A percentile compares a stretch with the other conserved stretches of the same genome.
These are phyloP conservation scores for Mycena latifolia DNA, from an alignment of 768 basidiomycete genomes.

Conservation along the genomic window DNA sequence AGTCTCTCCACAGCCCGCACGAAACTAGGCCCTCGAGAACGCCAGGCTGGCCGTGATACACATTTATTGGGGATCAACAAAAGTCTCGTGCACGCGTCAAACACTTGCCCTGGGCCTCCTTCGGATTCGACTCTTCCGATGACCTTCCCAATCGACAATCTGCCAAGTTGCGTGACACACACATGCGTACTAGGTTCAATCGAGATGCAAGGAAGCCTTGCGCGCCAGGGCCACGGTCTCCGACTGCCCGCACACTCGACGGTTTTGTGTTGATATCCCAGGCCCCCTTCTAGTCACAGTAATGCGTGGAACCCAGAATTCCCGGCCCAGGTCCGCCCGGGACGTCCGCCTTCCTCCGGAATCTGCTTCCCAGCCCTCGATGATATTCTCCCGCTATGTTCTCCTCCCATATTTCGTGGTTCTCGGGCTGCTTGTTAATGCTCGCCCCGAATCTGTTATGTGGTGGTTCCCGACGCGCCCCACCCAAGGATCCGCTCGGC, in stretches of 20 bases:
- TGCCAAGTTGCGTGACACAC: neutral
- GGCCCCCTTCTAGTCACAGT: neutral
- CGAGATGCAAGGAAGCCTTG: constrained; percentile 6
- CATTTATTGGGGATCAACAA: neutral
- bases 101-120: no score
- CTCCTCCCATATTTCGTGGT: neutral
- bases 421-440: neutral
- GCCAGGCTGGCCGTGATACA: no score
- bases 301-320: neutral
- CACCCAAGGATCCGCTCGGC: no score
- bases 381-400: neutral
- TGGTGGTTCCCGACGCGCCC: no score
- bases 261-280: neutral
- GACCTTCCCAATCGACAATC: neutral
- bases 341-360: neutral
- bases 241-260: neutral
- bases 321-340: neutral
- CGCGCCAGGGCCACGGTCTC: no score
- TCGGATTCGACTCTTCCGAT: neutral
- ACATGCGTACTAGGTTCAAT: neutral
- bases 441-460: no score
- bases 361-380: neutral
- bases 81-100: no score
- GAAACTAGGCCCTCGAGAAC: no score
- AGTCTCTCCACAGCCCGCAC: no score